Conservation (phyloP, 2,329 filamentous ascomycete genomes). For the Colletotrichum lindemuthianum region DNA sequence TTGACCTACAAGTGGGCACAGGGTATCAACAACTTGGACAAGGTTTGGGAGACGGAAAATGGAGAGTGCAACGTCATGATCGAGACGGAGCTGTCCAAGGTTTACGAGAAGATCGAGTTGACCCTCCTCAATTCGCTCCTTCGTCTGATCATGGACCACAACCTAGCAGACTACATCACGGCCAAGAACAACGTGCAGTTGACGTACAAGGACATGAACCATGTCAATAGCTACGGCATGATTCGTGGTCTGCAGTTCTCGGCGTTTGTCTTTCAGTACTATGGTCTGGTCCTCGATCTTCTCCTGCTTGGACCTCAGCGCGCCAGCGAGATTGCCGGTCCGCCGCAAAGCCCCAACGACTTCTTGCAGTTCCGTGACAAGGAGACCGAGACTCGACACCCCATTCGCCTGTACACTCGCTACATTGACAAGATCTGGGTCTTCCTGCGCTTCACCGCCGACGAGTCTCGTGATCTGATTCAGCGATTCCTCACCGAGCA, state of each 20-base stretch:
- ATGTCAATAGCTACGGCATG: slow-evolving; percentile 98
- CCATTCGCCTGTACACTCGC: slow-evolving; percentile 95
- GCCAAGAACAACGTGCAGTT: slow-evolving; percentile 99
- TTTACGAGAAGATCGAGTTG: slow-evolving; percentile 99
- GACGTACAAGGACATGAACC: slow-evolving; percentile 99
- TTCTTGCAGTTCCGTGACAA: slow-evolving; percentile 97
- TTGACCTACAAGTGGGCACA: slow-evolving; percentile 99
- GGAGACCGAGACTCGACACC: slow-evolving; percentile 91
- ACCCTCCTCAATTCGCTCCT: slow-evolving; percentile 94
- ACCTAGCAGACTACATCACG: slow-evolving; percentile 98
- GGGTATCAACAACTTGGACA: slow-evolving; percentile 96
- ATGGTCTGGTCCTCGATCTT: slow-evolving; percentile 93
- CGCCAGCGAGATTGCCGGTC: slow-evolving; percentile 97
- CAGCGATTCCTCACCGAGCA: slow-evolving; percentile 98
- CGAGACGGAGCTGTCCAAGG: slow-evolving; percentile 97
- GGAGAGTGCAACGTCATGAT: slow-evolving; percentile 99
- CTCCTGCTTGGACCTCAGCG: slow-evolving; percentile 91
- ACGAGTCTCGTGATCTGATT: slow-evolving; percentile 95
- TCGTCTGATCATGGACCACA: slow-evolving; percentile 98
- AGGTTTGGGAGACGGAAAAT: slow-evolving; percentile 92
- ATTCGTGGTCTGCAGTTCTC: slow-evolving; percentile 98
- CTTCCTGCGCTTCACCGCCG: slow-evolving; percentile 91
- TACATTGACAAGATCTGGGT: slow-evolving; percentile 99
- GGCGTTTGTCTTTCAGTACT: slow-evolving; percentile 98
- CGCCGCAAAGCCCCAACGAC: slow-evolving; percentile 93